Evolutionary conservation across 768 basidiomycete genomes (phyloP).

Genomic region (Albatrellus ellisii): DNA sequence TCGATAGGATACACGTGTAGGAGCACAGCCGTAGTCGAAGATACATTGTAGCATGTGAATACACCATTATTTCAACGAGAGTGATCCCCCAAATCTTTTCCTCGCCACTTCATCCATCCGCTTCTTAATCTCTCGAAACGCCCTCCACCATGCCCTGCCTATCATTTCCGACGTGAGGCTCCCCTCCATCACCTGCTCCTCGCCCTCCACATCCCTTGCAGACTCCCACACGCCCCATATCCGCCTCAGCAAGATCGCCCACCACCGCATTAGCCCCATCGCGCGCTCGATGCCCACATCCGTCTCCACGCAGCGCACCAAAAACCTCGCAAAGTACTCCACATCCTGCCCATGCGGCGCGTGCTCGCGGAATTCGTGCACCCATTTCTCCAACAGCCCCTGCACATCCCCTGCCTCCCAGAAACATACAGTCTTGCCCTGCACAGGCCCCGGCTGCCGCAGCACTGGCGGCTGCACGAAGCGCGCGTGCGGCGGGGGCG

Average conservation of each 20-base stretch:
- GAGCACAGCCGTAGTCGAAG: too few relatives aligned
- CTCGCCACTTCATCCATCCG: conserved; percentile 52
- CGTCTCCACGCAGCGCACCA: conserved; percentile 56
- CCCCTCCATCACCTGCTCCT: conserved; percentile 16
- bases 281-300: conserved; percentile 64
- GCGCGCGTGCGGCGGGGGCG: conserved; percentile 43
- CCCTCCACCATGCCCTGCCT: conserved; percentile 71
- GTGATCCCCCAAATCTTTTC: conserved; percentile 58
- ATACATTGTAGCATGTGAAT: neutral
- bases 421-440: conserved; percentile 43
- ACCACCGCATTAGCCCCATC: conserved; percentile 67
- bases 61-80: conserved; percentile 41
- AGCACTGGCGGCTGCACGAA: conserved; percentile 37
- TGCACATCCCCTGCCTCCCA: conserved; percentile 64
- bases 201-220: conserved; percentile 18
- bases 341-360: conserved; percentile 67
- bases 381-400: conserved; percentile 61
- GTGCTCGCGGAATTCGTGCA: conserved; percentile 42
- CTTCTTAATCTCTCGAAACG: conserved; percentile 56
- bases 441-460: conserved; percentile 35
- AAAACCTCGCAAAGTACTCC: conserved; percentile 58
- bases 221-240: conserved; percentile 48
- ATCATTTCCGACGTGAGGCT: conserved; percentile 25
- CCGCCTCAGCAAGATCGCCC: conserved; percentile 56
- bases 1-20: too few relatives aligned